phyloP scores from a whole-genome alignment of 2,329 filamentous ascomycete genomes.

The Fusarium sp. region DNA sequence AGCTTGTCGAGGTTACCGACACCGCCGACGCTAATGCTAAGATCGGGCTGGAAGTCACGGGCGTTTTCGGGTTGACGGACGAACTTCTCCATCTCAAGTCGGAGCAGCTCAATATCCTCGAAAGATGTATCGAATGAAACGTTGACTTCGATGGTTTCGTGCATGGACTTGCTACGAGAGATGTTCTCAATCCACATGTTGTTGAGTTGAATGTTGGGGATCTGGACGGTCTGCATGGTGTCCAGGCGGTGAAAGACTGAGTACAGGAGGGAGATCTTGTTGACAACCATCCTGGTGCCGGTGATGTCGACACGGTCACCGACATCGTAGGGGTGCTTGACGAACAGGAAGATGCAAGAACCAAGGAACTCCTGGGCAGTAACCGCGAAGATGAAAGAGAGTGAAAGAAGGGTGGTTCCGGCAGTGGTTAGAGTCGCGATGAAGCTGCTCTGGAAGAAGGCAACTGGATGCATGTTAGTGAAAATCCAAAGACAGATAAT shows the following conservation, averaged over 20 bases:
- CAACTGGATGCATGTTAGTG: slow-evolving; percentile 63
- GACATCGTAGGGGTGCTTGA: slow-evolving; percentile 98
- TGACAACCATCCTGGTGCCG: slow-evolving; percentile 79
- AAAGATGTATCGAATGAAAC: slow-evolving; percentile 89
- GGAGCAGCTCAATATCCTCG: slow-evolving; percentile 88
- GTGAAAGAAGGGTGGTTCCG: slow-evolving; percentile 89
- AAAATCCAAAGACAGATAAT: not conserved
- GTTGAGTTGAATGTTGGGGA: slow-evolving; percentile 94
- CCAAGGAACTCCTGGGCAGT: slow-evolving; percentile 96
- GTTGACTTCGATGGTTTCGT: slow-evolving; percentile 82
- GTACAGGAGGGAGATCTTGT: slow-evolving; percentile 94
- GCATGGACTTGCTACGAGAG: slow-evolving; percentile 90
- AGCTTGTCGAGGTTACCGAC: slow-evolving; percentile 91
- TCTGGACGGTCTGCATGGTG: slow-evolving; percentile 80
- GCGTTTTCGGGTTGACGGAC: slow-evolving; percentile 85
- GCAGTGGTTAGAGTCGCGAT: slow-evolving; percentile 88
- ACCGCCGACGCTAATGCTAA: slow-evolving; percentile 81
- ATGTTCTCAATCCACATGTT: slow-evolving; percentile 96
- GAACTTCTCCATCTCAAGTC: slow-evolving; percentile 86
- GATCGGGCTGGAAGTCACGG: slow-evolving; percentile 89
- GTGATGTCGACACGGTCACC: slow-evolving; percentile 91
- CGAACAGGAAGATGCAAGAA: slow-evolving; percentile 97
- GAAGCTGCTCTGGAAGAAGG: slow-evolving; percentile 89
- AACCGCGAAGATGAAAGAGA: slow-evolving; percentile 96
- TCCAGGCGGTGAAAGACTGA: slow-evolving; percentile 89